phyloP scores from a whole-genome alignment of 495 filamentous ascomycete species.

The Thozetella sp. region DNA sequence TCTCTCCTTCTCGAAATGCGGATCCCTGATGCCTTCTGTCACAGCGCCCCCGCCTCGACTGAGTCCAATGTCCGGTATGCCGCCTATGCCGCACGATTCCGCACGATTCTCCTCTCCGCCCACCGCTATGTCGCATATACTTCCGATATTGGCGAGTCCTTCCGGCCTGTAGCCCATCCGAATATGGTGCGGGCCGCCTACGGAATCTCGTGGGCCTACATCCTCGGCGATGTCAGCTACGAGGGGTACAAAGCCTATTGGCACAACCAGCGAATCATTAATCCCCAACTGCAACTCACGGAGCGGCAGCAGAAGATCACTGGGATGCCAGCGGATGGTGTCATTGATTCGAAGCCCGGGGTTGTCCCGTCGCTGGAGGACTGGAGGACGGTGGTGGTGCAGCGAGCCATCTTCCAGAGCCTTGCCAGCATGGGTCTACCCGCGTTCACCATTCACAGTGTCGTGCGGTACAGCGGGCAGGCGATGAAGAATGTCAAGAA shows the following conservation, averaged over 20 bases:
- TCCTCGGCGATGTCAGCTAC: conserved; percentile 86
- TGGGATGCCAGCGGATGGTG: conserved; percentile 24
- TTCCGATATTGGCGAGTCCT: conserved; percentile 94
- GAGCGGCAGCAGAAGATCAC: conserved; percentile 35
- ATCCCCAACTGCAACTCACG: conserved; percentile 48
- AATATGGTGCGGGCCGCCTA: conserved; percentile 81
- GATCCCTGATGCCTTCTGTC: conserved; percentile 2
- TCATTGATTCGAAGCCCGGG: conserved; percentile 26
- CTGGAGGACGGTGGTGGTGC: conserved; percentile 86
- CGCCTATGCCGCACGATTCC: conserved; percentile 83
- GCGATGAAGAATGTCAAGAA: conserved; percentile 83
- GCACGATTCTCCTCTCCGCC: conserved; percentile 86
- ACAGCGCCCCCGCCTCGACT: conserved; percentile 77
- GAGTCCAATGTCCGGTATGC: conserved; percentile 88
- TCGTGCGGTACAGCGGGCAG: conserved; percentile 82
- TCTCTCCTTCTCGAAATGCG: conserved; percentile 4
- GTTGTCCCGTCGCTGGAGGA: conserved; percentile 83
- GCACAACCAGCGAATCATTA: conserved; percentile 67
- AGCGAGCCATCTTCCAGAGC: conserved; percentile 87
- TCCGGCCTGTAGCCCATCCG: conserved; percentile 90
- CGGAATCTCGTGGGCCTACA: conserved; percentile 88
- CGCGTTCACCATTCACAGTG: conserved; percentile 91
- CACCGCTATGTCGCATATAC: conserved; percentile 99
- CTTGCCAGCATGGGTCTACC: conserved; percentile 92
- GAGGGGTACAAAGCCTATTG: conserved; percentile 96